Evolutionary conservation across 495 filamentous ascomycete genomes (phyloP), one percentile per base, ranked within the genome.

Genomic region (Neurospora sp.): DNA sequence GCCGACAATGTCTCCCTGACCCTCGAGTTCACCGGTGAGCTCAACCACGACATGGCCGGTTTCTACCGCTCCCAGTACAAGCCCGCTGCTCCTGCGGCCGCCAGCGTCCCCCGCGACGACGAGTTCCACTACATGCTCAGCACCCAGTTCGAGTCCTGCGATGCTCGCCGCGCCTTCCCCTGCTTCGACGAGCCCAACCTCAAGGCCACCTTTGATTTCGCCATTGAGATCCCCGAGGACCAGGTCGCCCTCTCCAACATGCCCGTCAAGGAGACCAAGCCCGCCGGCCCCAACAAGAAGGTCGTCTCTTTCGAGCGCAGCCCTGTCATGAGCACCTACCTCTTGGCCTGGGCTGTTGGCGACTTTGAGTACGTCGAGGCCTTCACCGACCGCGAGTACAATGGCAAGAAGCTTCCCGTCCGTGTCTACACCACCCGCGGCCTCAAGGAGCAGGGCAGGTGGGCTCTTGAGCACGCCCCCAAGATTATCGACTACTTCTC

Each of bases 181-280:
- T 98, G 96, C 85, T 98, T 98, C 77, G 96, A 99, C 80, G 96
- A 99, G 84, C 96, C 96, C 23, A 98, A 96, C 78, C 86, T 98
- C 70, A 99, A 99, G 83, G 93, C 96, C 35, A 93, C 93, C 9
- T 98, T 97, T 78, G 95, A 97, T 81, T 92, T 99, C 73, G 86
- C 91, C 77, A 92, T 99, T 70, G 94, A 97, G 84, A 87, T 97
- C 12, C 96, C 96, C 35, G 91, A 92, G 20, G 92, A 92, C 75
- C 91, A 94, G 79, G 90, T 91, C 27, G 96, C 95, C 10, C 85
- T 99, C 70, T 95, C 93, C 82, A 99, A 99, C 82, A 97, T 98
- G 93, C 93, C 94, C 3, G 89, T 91, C 78, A 93, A 93, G 82
- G 85, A 86, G 39, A 85, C 87, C 71, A 89, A 86, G 77, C 83